These are phyloP conservation scores for Sabuloglossum arenarium DNA, from an alignment of 495 filamentous ascomycete species.

Conservation along the genomic window DNA sequence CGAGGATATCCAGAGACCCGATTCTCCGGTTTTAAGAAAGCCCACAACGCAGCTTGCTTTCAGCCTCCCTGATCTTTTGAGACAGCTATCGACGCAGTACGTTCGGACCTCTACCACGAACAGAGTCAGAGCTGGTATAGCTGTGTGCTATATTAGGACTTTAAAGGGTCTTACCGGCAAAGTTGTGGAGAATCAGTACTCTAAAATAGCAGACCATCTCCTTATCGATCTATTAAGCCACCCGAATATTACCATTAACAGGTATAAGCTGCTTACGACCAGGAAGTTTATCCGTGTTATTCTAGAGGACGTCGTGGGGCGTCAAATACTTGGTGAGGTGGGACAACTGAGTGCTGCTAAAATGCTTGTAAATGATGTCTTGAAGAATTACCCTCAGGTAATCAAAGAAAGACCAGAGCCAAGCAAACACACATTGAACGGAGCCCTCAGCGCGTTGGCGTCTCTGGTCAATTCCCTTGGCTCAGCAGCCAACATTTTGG, in stretches of 20 bases:
- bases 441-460: conserved; percentile 57
- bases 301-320: conserved; percentile 65
- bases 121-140: conserved; percentile 61
- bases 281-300: conserved; percentile 70
- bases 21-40: conserved; percentile 53
- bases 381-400: conserved; percentile 89
- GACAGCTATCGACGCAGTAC: conserved; percentile 66
- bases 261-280: conserved; percentile 71
- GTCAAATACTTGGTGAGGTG: conserved; percentile 65
- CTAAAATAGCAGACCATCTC: conserved; percentile 59
- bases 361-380: conserved; percentile 62
- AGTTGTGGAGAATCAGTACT: conserved; percentile 59
- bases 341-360: conserved; percentile 68
- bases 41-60: conserved; percentile 45
- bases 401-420: conserved; percentile 84
- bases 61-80: conserved; percentile 58
- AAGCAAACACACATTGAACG: conserved; percentile 63
- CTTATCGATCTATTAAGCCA: conserved; percentile 61
- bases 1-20: conserved; percentile 52
- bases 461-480: conserved; percentile 63
- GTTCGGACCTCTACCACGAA: conserved; percentile 60
- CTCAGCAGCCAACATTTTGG: conserved; percentile 53
- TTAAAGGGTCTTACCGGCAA: conserved; percentile 53
- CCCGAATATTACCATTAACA: conserved; percentile 55
- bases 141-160: conserved; percentile 66